Percentiles rank a stretch among this genome's conserved stretches.
These are phyloP conservation scores for Golubevia pallescens DNA, from an alignment of 1,284 basidiomycete genomes.

Conservation along the genomic window DNA sequence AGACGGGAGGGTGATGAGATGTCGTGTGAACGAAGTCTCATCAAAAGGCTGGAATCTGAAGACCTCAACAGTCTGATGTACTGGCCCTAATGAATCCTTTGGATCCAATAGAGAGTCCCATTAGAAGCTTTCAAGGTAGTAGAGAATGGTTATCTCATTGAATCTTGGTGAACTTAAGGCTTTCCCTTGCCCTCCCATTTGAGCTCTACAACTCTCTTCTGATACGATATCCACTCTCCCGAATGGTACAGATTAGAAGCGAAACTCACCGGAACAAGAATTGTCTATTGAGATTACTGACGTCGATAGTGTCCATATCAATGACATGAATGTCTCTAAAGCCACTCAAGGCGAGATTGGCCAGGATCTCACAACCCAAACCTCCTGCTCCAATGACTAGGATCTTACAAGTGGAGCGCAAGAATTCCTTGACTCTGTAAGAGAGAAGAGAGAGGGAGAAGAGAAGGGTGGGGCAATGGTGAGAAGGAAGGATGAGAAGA, in stretches of 20 bases:
- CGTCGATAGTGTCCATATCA: slow-evolving; percentile 99
- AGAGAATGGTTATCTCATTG: no score
- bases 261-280: slow-evolving; percentile 86
- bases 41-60: no score
- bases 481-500: background rate
- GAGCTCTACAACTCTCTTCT: no score
- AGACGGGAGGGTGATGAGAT: no score
- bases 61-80: no score
- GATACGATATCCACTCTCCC: no score
- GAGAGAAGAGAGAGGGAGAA: background rate
- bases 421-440: slow-evolving; percentile 33
- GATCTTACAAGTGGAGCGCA: slow-evolving; percentile 43
- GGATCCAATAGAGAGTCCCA: no score
- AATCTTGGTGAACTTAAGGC: no score
- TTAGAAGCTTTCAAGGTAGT: no score
- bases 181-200: no score
- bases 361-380: slow-evolving; percentile 61
- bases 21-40: no score
- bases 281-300: slow-evolving; percentile 97
- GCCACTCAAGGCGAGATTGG: slow-evolving; percentile 70
- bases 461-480: background rate
- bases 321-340: slow-evolving; percentile 99
- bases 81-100: no score
- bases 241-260: background rate
- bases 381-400: slow-evolving; percentile 62